Base-by-base conservation (phyloP, 139 green algal species). In the Haematococcus lacustris region DNA sequence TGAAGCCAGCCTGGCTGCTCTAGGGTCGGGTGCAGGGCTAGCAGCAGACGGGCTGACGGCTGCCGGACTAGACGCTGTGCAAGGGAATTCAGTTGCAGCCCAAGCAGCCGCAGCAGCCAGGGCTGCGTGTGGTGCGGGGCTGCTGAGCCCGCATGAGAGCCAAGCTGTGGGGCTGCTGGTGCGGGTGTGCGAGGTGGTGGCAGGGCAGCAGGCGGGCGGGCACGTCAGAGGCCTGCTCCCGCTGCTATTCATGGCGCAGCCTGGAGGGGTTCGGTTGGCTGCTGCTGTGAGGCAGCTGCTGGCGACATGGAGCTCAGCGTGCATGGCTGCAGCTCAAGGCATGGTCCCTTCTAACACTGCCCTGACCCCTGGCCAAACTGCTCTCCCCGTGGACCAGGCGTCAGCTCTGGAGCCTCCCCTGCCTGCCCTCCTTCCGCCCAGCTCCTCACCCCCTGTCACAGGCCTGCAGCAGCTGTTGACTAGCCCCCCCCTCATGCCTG, bases 241-340 rank as follows among this genome's bases (percentile, higher is more conserved):
- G 7, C 71, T 90, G 74, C 71, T 93, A 38, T 76, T 93, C 26
- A 91, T 80, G 0, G 87, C 87, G 38, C 76, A 84, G 39, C 82
- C 83, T 13, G 43, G 71, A 7, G 88, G 88, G 0, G 62, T 80
- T 1, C 71, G 76, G 66, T 76, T 93, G 38, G 86, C 87, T 28
- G 75, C 75, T 6, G 65, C 82, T 17, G 74, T 91, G 28, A 76
- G 80, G 5, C 4, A 32, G 37, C 71, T 76, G 47, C 71, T 79
- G 38, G 68, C 26, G 37, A 51, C 33, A 28, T 88, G 67, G 71
- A n/a, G n/a, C n/a, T n/a, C n/a, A n/a, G n/a, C n/a, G n/a, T n/a
- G n/a, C n/a, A n/a, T n/a, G n/a, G n/a, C n/a, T n/a, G n/a, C n/a
- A n/a, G n/a, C n/a, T n/a, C n/a, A n/a, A n/a, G n/a, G n/a, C n/a